Percentiles rank a stretch among this genome's conserved stretches.
Conservation (phyloP, 2,329 filamentous ascomycete species). For the Aaosphaeria arxii region DNA sequence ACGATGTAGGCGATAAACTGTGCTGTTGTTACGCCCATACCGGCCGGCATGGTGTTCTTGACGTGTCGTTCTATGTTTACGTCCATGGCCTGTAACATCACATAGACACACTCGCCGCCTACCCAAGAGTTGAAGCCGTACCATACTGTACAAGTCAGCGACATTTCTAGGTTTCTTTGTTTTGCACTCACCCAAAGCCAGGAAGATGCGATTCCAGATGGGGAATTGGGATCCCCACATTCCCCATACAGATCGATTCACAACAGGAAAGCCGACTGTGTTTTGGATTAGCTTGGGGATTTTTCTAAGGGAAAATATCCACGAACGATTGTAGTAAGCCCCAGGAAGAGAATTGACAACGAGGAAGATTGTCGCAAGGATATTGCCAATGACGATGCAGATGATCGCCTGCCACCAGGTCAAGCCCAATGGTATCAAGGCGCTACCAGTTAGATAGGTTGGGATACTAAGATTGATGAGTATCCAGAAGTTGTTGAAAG, state of each 20-base stretch:
- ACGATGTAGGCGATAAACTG: background rate
- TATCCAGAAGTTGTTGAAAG: too few species aligned
- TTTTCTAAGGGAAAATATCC: too few species aligned
- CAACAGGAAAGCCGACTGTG: background rate
- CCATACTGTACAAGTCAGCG: background rate
- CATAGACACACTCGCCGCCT: background rate
- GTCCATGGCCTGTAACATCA: background rate
- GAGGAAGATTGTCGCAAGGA: background rate
- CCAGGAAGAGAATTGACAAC: background rate
- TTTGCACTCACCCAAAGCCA: too few species aligned
- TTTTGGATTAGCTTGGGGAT: too few species aligned
- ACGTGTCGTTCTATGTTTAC: background rate
- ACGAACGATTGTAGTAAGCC: background rate
- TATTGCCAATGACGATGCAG: background rate
- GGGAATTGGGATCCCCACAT: background rate
- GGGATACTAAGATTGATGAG: too few species aligned
- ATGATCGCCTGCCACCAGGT: background rate
- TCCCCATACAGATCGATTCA: background rate
- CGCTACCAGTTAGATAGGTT: too few species aligned
- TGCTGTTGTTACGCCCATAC: background rate
- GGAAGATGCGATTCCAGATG: background rate
- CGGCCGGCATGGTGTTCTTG: background rate
- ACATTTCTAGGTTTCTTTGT: too few species aligned
- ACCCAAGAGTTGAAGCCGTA: background rate
- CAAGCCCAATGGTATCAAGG: background rate